Conservation (phyloP, 2,329 filamentous ascomycete species). For the Arthrobotrys sinensis region DNA sequence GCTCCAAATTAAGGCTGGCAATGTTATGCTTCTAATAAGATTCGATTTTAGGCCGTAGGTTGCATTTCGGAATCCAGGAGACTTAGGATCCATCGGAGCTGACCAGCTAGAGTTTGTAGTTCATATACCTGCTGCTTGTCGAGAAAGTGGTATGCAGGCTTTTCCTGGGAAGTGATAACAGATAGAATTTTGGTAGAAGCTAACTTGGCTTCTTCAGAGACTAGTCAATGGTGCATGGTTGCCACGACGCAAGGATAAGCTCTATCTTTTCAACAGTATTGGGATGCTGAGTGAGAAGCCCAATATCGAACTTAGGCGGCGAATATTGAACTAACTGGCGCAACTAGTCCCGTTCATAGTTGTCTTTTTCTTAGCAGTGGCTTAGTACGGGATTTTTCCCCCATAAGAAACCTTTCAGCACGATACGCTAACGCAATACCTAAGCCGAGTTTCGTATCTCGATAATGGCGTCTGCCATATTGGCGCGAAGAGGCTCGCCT, state of each 20-base stretch:
- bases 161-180: not conserved
- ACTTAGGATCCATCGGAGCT: not conserved
- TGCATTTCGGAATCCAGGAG: slow-evolving; percentile 59
- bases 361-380: slow-evolving; percentile 73
- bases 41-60: slow-evolving; percentile 41
- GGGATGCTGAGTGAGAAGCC: slow-evolving; percentile 70
- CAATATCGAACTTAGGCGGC: not conserved
- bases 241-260: slow-evolving; percentile 71
- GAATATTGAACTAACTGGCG: slow-evolving; percentile 60
- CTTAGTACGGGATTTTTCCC: slow-evolving; percentile 70
- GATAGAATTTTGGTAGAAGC: not conserved
- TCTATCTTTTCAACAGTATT: slow-evolving; percentile 75
- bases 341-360: slow-evolving; percentile 20
- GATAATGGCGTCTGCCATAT: slow-evolving; percentile 74
- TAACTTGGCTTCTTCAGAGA: slow-evolving; percentile 63
- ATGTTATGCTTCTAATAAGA: slow-evolving; percentile 3
- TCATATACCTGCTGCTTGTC: slow-evolving; percentile 77
- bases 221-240: slow-evolving; percentile 72
- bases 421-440: not conserved
- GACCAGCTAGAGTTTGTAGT: slow-evolving; percentile 64
- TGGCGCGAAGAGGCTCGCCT: slow-evolving; percentile 73
- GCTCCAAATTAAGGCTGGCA: not conserved
- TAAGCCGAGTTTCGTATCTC: slow-evolving; percentile 73
- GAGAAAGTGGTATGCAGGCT: slow-evolving; percentile 72
- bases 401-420: not conserved